Evolutionary conservation across 768 basidiomycete genomes (phyloP), one percentile per base, ranked within the genome.

Genomic region (Tylopilus intermedius): DNA sequence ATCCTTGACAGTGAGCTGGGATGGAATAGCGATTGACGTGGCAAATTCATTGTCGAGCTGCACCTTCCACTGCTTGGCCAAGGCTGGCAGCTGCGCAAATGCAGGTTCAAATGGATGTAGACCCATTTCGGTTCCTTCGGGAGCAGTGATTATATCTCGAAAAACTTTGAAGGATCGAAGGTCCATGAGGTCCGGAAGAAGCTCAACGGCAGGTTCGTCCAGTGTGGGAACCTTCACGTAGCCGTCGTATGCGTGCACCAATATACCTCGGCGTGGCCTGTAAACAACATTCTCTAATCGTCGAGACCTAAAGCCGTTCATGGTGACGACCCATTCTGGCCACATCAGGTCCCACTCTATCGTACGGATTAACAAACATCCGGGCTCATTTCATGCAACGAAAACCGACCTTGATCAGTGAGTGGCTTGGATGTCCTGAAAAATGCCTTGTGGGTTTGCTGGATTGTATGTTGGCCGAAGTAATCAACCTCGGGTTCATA

Each of bases 391-490:
- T 33, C 33, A 33, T 14, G 33, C 13, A 8, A 14, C 13, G 11
- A 13, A 14, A 14, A 11, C 33, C 8, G 33, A 33, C 33, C 33
- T 14, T 37, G 49, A 39, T 57, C 39, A 0, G 45, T 55, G 13
- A 61, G 51, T 8, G 53, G 44, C n/a, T 52, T 47, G 32, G 45
- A 44, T 14, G 37, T 43, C 44, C 18, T 51, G 49, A 61, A 60
- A 32, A 51, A 26, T 18, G 45, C 1, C 13, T 26, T 49, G 38
- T 22, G 33, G 21, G 29, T 32, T 4, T 39, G 15, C 14, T 26
- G 24, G 8, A 61, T 33, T 2, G 13, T 2, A 10, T 14, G 2
- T 3, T 0, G 8, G 5, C 48, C 50, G 24, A 40, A 47, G 27
- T 43, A 53, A 7, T 4, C 10, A 8, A 61, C 42, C 26, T 58